Evolutionary conservation across 2,329 filamentous ascomycete species (phyloP).

Genomic region (Microcyclosporella mali): DNA sequence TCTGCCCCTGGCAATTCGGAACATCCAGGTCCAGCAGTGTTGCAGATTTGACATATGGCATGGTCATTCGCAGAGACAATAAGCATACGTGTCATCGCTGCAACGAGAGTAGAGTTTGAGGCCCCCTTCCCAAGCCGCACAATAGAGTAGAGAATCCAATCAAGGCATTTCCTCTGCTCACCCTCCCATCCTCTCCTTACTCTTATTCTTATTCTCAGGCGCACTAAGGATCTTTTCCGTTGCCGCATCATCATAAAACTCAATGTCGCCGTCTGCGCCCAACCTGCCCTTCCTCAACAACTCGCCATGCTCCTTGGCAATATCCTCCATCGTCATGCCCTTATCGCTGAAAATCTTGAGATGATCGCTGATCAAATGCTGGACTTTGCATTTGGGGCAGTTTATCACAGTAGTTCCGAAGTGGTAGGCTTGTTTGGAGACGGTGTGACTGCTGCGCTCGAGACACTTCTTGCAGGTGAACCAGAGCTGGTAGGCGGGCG

Average conservation of each 20-base stretch:
- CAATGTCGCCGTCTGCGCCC: conserved; percentile 74
- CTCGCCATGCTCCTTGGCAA: conserved; percentile 69
- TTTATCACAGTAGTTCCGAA: conserved; percentile 80
- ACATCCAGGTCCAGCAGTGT: no score
- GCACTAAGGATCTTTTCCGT: conserved; percentile 6
- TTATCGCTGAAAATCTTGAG: conserved; percentile 72
- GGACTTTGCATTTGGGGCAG: conserved; percentile 77
- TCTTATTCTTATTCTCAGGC: not conserved
- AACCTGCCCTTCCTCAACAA: conserved; percentile 65
- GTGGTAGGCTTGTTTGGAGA: conserved; percentile 95
- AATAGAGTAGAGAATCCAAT: no score
- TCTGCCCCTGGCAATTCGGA: no score
- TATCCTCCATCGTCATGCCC: conserved; percentile 65
- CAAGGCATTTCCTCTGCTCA: not conserved
- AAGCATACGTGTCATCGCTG: no score
- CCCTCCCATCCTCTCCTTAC: conserved; percentile 1
- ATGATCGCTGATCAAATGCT: conserved; percentile 90
- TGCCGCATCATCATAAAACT: conserved; percentile 76
- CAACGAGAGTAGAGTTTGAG: no score
- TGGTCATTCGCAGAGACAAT: no score
- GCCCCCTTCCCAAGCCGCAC: no score
- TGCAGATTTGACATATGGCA: no score
- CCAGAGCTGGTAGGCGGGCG: conserved; percentile 74
- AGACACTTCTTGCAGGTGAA: conserved; percentile 84
- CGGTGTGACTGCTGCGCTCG: conserved; percentile 70